A percentile compares a stretch with the other conserved stretches of the same genome.
phyloP scores from a whole-genome alignment of 805 yeast species.

The Hanseniaspora occidentalis region DNA sequence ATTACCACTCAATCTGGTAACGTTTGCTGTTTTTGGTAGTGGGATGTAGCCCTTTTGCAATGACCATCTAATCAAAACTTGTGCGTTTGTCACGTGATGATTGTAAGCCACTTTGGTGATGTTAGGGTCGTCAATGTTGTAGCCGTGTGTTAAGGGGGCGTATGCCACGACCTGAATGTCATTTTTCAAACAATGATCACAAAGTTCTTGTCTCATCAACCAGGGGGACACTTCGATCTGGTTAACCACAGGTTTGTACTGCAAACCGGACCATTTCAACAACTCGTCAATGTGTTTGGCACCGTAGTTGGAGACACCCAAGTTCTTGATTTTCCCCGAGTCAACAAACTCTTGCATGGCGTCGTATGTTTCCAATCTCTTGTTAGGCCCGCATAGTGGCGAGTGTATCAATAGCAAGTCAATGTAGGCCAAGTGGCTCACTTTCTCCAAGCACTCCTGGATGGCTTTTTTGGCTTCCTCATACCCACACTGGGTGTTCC shows the following conservation, averaged over 20 bases:
- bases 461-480: conserved; percentile 46
- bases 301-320: conserved; percentile 75
- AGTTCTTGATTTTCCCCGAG: conserved; percentile 43
- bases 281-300: conserved; percentile 46
- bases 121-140: conserved; percentile 40
- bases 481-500: conserved; percentile 58
- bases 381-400: conserved; percentile 36
- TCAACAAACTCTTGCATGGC: conserved; percentile 66
- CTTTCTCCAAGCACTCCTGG: conserved; percentile 37
- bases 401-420: conserved; percentile 61
- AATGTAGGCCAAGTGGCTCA: conserved; percentile 48
- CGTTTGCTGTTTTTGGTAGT: conserved; percentile 50
- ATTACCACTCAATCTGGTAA: conserved; percentile 40
- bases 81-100: conserved; percentile 41
- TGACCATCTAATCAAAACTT: conserved; percentile 62
- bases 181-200: conserved; percentile 43
- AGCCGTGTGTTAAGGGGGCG: conserved; percentile 65
- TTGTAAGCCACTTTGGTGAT: conserved; percentile 37
- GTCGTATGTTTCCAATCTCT: conserved; percentile 50
- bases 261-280: conserved; percentile 40
- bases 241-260: conserved; percentile 55
- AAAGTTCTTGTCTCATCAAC: conserved; percentile 55
- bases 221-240: conserved; percentile 82
- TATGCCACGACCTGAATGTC: conserved; percentile 60
- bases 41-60: conserved; percentile 60